phyloP scores from a whole-genome alignment of 1,139 yeast genomes.

The Candida glucosophila region DNA sequence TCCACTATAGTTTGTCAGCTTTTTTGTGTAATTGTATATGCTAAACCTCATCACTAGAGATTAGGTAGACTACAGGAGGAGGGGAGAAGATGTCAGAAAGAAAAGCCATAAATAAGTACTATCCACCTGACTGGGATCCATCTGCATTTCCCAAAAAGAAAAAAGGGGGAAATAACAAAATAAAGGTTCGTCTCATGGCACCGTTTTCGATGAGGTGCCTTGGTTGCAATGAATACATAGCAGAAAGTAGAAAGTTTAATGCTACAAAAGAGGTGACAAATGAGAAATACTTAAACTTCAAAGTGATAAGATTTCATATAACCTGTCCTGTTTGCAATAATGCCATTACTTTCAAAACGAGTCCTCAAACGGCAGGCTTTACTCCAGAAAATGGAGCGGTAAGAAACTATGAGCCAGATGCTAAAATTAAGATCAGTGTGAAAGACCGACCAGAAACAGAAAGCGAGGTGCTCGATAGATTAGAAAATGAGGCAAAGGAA shows the following conservation, averaged over 20 bases:
- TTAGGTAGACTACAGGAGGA: no score
- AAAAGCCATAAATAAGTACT: constrained; percentile 78
- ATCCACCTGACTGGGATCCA: constrained; percentile 90
- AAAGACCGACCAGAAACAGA: constrained; percentile 48
- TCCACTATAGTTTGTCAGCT: no score
- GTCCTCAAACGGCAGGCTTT: constrained; percentile 79
- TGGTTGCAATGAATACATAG: constrained; percentile 75
- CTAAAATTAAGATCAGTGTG: constrained; percentile 10
- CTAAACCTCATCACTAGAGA: no score
- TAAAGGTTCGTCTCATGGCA: constrained; percentile 77
- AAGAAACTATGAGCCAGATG: constrained; percentile 55
- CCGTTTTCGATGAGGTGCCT: constrained; percentile 88
- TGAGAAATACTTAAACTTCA: constrained; percentile 67
- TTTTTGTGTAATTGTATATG: no score
- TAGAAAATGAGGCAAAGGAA: constrained; percentile 59
- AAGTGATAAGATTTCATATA: constrained; percentile 63
- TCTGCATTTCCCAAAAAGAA: constrained; percentile 48
- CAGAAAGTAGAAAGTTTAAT: constrained; percentile 80
- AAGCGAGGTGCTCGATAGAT: constrained; percentile 61
- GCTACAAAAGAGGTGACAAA: constrained; percentile 73
- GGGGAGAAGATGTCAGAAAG: constrained; percentile 79
- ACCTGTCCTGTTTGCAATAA: constrained; percentile 80
- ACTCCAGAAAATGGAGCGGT: constrained; percentile 73
- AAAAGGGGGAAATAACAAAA: constrained; percentile 20
- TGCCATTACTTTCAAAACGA: constrained; percentile 69